Evolutionary conservation across 768 basidiomycete genomes (phyloP), one percentile per base, ranked within the genome.

Genomic region (Hygrocybe coccinea): DNA sequence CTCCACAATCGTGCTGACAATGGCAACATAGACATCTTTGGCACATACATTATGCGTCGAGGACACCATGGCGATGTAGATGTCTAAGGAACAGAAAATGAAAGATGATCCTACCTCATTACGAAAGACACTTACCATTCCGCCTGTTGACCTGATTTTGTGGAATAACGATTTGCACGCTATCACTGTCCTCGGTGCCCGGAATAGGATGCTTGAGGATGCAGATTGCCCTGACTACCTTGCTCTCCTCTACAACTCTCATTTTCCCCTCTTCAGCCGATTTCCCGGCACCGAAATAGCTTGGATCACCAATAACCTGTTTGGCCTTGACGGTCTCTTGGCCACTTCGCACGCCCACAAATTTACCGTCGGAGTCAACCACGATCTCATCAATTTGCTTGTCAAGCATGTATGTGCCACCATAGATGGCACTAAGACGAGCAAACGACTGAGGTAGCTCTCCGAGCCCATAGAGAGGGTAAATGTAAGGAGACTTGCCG

Each of bases 341-440:
- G 17, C 82, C 93, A 62, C 87, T 89, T 36, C 86, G 87, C 44
- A 98, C 97, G 46, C 97, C 97, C 53, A 91, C 80, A 62, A 99
- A 98, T 68, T 87, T 90, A 63, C 97, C 97, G 56, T 85, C 80
- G 11, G 75, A 69, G 69, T 89, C 90, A 43, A 87, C 91, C 53
- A 97, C 87, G 62, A 98, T 93, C 67, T 89, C 83, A 57, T 95
- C 86, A 64, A 97, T 88, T 45, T 78, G 78, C 75, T 99, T 99
- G 78, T 97, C 94, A 55, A 99, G 87, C 97, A 99, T 99, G 78
- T 99, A 99, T 11, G 97, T 99, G 39, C 97, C 97, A 38, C 97
- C 97, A 67, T 99, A 97, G 69, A 99, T 97, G 61, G 97, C 97
- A 59, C 90, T 93, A 53, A 99, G 84, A 64, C 97, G 92, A 7